Evolutionary conservation across 179 eudicot genomes (phyloP).

Genomic region (Vitellaria paradoxa): DNA sequence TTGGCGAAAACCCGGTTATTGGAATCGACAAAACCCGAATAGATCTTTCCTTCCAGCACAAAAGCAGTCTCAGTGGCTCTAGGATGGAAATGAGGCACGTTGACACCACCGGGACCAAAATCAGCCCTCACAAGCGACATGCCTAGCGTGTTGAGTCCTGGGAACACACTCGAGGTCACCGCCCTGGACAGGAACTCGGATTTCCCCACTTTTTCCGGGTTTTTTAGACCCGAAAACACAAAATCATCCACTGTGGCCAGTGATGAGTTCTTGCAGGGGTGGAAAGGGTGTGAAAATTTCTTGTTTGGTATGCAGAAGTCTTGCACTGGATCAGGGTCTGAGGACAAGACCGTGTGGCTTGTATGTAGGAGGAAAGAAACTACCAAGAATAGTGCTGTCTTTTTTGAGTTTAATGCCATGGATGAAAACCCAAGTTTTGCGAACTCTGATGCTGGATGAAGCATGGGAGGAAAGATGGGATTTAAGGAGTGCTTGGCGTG

Average conservation of each 20-base stretch:
- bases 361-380: conserved; percentile 25
- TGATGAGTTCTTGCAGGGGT: conserved; percentile 47
- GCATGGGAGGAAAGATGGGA: not conserved
- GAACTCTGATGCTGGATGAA: not conserved
- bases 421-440: no score
- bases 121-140: conserved; percentile 71
- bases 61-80: conserved; percentile 73
- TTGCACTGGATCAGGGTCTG: conserved; percentile 67
- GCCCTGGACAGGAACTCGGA: conserved; percentile 44
- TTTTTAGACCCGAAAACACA: conserved; percentile 49
- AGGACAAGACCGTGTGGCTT: conserved; percentile 25
- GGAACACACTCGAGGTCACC: conserved; percentile 44
- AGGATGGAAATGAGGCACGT: conserved; percentile 75
- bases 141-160: conserved; percentile 70
- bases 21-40: conserved; percentile 71
- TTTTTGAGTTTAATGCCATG: conserved; percentile 14
- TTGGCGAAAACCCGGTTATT: conserved; percentile 53
- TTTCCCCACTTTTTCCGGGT: conserved; percentile 23
- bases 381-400: conserved; percentile 10
- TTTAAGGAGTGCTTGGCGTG: not conserved
- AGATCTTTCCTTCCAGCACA: conserved; percentile 58
- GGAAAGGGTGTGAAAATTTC: conserved; percentile 11
- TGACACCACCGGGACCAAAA: conserved; percentile 52
- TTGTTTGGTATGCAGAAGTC: conserved; percentile 58
- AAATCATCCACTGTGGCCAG: conserved; percentile 50